Base-by-base conservation (phyloP, 2,329 filamentous ascomycete species). In the Fusarium sp. region DNA sequence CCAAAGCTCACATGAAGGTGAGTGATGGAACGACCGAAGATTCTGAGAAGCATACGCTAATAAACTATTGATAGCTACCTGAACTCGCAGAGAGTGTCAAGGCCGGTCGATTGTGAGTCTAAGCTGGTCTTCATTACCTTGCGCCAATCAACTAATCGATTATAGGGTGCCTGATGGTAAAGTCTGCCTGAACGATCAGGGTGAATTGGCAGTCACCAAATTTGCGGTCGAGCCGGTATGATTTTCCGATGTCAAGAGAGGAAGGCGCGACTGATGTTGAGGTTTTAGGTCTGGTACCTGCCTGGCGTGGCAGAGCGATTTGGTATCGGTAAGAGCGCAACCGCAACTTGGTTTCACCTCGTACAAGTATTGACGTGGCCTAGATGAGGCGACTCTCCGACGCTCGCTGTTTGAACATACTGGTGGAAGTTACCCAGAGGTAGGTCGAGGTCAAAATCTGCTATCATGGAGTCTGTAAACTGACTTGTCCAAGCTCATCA, bases 371-470 rank as follows among this genome's bases (percentile, higher is more conserved):
- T 82, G 57, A 84, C 53, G 32, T 32, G 22, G 29, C 11, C 27
- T 62, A 88, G 94, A 98, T 67, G 96, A 99, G 83, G 93, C 91
- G 13, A 91, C 91, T 16, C 86, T 99, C 22, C 91, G 96, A 69
- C 88, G 95, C 66, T 92, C 93, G 1, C 84, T 99, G 25, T 98
- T 98, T 78, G 96, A 98, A 78, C 92, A 98, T 76, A 98, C 94
- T 2, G 96, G 96, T 59, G 96, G 96, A 58, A 97, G 93, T 72
- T 99, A 97, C 80, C 96, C 96, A 4, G 96, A 99, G 81, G 86
- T 87, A 77, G 44, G 52, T 34, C 27, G 30, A 54, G 45, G 52
- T 34, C 29, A 30, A 54, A 38, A 15, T 27, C 6, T 29, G 27
- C 13, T 18, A 16, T 34, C 18, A 30, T 40, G 59, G 25, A 44